These are phyloP conservation scores for Grifola frondosa DNA, from an alignment of 1,284 basidiomycete genomes.

Conservation along the genomic window DNA sequence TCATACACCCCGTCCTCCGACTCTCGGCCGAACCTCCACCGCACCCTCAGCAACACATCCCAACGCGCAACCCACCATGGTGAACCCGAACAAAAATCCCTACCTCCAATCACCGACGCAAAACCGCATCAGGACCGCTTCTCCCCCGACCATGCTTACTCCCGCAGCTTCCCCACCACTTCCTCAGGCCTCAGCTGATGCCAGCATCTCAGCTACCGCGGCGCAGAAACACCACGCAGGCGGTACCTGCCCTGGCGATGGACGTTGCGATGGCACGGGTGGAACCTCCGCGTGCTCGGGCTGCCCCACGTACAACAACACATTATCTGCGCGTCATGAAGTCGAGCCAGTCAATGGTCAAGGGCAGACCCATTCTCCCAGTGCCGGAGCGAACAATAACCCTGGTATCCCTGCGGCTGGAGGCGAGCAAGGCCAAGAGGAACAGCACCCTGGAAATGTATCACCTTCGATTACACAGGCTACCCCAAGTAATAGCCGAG, in stretches of 20 bases:
- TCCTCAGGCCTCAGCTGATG: slow-evolving; percentile 14
- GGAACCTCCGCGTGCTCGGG: slow-evolving; percentile 89
- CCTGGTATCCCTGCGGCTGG: slow-evolving; percentile 5
- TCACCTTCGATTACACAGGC: too few species aligned
- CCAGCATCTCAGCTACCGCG: slow-evolving; percentile 20
- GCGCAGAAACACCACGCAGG: slow-evolving; percentile 36
- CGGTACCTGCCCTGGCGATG: slow-evolving; percentile 93
- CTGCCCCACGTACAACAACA: slow-evolving; percentile 93
- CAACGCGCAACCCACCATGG: slow-evolving; percentile 19
- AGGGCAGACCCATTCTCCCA: slow-evolving; percentile 6
- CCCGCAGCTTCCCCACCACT: slow-evolving; percentile 32
- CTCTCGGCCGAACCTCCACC: slow-evolving; percentile 31
- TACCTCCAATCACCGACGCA: slow-evolving; percentile 12
- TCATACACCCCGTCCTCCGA: slow-evolving; percentile 36
- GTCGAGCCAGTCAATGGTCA: slow-evolving; percentile 16
- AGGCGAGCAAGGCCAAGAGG: slow-evolving; percentile 12
- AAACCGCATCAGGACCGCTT: slow-evolving; percentile 27
- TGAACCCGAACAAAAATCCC: slow-evolving; percentile 1
- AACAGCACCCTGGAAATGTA: not conserved
- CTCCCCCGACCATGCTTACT: slow-evolving; percentile 32
- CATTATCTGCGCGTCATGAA: slow-evolving; percentile 41
- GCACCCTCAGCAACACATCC: slow-evolving; percentile 32
- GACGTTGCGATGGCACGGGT: slow-evolving; percentile 92
- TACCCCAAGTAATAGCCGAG: slow-evolving; percentile 31
- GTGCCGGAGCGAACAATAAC: too few species aligned